Evolutionary conservation across 1,284 basidiomycete species (phyloP).

Genomic region (Fomes fomentarius): DNA sequence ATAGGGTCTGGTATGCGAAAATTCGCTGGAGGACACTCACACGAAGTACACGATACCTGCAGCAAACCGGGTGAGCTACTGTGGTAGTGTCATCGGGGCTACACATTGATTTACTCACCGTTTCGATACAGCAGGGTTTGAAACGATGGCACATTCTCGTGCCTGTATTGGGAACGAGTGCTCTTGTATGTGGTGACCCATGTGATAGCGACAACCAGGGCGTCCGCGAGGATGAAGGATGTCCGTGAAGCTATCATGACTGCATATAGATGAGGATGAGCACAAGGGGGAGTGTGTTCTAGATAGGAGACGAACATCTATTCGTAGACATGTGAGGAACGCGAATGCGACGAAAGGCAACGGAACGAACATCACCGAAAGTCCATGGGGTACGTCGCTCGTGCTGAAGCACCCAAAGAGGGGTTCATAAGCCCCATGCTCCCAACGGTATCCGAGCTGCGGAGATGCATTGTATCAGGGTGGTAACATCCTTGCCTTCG

Average conservation of each 20-base stretch:
- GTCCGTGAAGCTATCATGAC: neutral
- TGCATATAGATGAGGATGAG: neutral
- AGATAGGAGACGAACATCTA: neutral
- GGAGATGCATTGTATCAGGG: neutral
- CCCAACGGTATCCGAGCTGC: neutral
- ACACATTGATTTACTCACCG: neutral
- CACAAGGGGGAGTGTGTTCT: neutral
- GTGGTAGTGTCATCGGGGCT: too few species aligned
- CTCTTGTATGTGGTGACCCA: neutral
- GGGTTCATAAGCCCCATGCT: neutral
- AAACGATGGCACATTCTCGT: neutral
- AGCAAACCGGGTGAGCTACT: too few species aligned
- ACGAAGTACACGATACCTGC: conserved; percentile 1
- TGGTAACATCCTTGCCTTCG: too few species aligned
- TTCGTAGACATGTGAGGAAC: too few species aligned
- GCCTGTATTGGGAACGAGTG: too few species aligned
- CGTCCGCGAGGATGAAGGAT: conserved; percentile 2
- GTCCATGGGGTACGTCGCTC: neutral
- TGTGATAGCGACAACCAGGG: neutral
- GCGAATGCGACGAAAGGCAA: too few species aligned
- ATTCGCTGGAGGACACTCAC: neutral
- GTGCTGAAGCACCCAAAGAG: neutral
- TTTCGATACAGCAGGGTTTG: neutral
- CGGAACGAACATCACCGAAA: conserved; percentile 3
- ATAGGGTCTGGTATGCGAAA: neutral